phyloP scores from a whole-genome alignment of 2,329 filamentous ascomycete species.

The Clonostachys sp. region DNA sequence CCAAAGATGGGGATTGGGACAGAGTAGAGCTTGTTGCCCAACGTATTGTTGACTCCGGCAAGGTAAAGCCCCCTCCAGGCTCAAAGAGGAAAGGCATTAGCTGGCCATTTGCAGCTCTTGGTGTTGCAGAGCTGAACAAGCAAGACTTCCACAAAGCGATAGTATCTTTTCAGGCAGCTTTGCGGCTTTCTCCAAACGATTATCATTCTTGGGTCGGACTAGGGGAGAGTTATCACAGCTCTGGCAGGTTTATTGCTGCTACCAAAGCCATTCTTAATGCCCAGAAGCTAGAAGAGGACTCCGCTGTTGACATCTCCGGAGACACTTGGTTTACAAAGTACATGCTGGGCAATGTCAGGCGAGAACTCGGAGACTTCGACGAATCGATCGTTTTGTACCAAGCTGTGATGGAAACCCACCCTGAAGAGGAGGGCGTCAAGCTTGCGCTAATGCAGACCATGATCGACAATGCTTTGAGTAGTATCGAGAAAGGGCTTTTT shows the following conservation, averaged over 20 bases:
- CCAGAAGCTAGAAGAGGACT: slow-evolving; percentile 63
- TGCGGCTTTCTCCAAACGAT: slow-evolving; percentile 78
- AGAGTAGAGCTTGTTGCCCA: slow-evolving; percentile 89
- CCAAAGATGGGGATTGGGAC: slow-evolving; percentile 91
- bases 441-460: slow-evolving; percentile 86
- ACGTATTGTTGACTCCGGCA: slow-evolving; percentile 90
- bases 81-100: slow-evolving; percentile 91
- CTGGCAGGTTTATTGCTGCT: slow-evolving; percentile 89
- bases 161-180: slow-evolving; percentile 83
- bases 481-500: slow-evolving; percentile 78
- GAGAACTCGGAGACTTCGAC: slow-evolving; percentile 87
- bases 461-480: slow-evolving; percentile 74
- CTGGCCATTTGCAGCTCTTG: slow-evolving; percentile 92
- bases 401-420: slow-evolving; percentile 62
- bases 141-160: slow-evolving; percentile 87
- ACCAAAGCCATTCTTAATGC: slow-evolving; percentile 87
- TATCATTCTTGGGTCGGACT: slow-evolving; percentile 96
- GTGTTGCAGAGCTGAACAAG: slow-evolving; percentile 91
- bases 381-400: slow-evolving; percentile 75
- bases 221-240: slow-evolving; percentile 96
- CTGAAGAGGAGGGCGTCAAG: slow-evolving; percentile 77
- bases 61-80: slow-evolving; percentile 82
- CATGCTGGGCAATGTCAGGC: slow-evolving; percentile 91
- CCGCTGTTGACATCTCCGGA: slow-evolving; percentile 42
- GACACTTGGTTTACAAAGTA: slow-evolving; percentile 95